These are phyloP conservation scores for Suillus luteus DNA, from an alignment of 768 basidiomycete species.

Conservation along the genomic window DNA sequence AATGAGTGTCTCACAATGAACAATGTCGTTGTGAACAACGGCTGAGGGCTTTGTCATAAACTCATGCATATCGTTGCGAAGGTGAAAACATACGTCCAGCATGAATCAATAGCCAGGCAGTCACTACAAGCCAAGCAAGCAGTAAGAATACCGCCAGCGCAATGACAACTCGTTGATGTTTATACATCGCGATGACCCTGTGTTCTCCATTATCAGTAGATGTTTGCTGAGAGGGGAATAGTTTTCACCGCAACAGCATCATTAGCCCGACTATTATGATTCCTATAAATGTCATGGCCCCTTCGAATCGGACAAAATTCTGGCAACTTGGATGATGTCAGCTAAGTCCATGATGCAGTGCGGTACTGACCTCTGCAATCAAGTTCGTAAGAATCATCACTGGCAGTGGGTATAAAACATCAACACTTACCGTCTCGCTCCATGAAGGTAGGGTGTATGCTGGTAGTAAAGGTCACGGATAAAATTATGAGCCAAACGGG, in stretches of 20 bases:
- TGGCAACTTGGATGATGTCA: conserved; percentile 36
- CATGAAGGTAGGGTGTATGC: conserved; percentile 22
- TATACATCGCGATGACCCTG: conserved; percentile 26
- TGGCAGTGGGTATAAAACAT: background rate
- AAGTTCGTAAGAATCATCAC: conserved; percentile 11
- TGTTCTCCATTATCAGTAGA: background rate
- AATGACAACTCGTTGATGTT: conserved; percentile 8
- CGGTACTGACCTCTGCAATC: background rate
- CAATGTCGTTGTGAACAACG: conserved; percentile 16
- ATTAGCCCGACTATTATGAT: conserved; percentile 42
- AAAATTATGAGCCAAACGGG: background rate
- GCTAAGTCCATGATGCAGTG: background rate
- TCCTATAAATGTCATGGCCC: conserved; percentile 45
- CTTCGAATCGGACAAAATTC: conserved; percentile 55
- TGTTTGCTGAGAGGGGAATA: background rate
- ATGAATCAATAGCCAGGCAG: conserved; percentile 52
- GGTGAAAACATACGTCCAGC: conserved; percentile 45
- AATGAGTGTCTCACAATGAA: conserved; percentile 17
- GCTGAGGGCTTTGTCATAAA: background rate
- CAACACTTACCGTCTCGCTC: conserved; percentile 6
- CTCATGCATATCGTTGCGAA: background rate
- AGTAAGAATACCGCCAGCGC: conserved; percentile 33
- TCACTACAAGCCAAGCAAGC: conserved; percentile 45
- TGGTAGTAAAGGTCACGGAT: conserved; percentile 3
- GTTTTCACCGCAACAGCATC: conserved; percentile 45